These are phyloP conservation scores for Pseudocercospora eumusae DNA, from an alignment of 2,329 filamentous ascomycete genomes.

Conservation along the genomic window DNA sequence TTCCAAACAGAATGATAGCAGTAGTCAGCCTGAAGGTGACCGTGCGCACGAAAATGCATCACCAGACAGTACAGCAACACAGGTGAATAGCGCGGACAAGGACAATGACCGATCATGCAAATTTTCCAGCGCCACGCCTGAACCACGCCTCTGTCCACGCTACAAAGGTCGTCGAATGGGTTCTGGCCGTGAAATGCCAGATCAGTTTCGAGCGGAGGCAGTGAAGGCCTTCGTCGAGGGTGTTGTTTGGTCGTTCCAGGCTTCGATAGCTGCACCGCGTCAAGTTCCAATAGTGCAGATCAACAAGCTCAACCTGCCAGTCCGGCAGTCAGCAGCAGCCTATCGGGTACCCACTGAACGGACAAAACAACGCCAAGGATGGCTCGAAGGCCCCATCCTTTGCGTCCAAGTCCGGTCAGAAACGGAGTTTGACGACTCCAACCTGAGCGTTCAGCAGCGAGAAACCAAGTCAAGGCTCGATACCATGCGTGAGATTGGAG, in stretches of 20 bases:
- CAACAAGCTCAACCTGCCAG: conserved; percentile 54
- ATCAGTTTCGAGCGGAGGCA: conserved; percentile 58
- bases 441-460: conserved; percentile 31
- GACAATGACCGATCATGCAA: conserved; percentile 4
- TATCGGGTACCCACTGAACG: conserved; percentile 57
- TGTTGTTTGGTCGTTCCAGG: conserved; percentile 59
- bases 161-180: conserved; percentile 63
- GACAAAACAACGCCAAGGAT: conserved; percentile 54
- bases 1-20: background rate
- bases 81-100: background rate
- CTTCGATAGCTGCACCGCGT: conserved; percentile 52
- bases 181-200: conserved; percentile 60
- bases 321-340: conserved; percentile 58
- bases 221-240: conserved; percentile 60
- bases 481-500: conserved; percentile 59
- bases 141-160: conserved; percentile 24
- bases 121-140: conserved; percentile 20
- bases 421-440: conserved; percentile 48
- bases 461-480: conserved; percentile 48
- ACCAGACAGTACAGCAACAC: background rate
- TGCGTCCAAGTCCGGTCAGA: conserved; percentile 58
- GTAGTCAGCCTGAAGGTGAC: background rate
- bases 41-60: conserved; percentile 10
- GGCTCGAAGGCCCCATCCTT: conserved; percentile 60
- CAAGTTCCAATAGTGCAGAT: conserved; percentile 48